Evolutionary conservation across 2,329 filamentous ascomycete species (phyloP), one percentile per base, ranked within the genome.

Genomic region (Dactylellina drechsleri): DNA sequence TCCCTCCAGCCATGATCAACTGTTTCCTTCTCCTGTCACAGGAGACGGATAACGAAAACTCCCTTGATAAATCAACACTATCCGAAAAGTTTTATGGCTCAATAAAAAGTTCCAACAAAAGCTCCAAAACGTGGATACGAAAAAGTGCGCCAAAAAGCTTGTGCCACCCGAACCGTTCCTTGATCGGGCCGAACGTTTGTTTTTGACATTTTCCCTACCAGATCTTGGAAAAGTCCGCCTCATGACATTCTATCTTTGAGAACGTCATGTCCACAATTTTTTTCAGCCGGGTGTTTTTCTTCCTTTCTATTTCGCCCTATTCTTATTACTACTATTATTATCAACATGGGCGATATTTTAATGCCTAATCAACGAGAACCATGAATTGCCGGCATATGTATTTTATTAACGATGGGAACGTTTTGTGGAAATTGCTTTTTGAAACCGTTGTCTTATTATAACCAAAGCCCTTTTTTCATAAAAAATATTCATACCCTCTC

Each of bases 351-450:
- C 64, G 57, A 75, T 68, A 58, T 57, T 59, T 67, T 64, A 68
- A 68, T 75, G 71, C 71, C 70, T 67, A 64, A 61, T 65, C 45
- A 59, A 67, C 16, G 66, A 64, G 45, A 64, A 40, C 53, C 52
- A 68, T 59, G 62, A 64, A 61, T 57, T 50, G 64, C 49, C 53
- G 45, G 45, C 64, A 68, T 68, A 58, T 75, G 66, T 65, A 75
- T 28, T 61, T 41, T 75, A 68, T 50, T 54, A 52, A 65, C 43
- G 71, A 75, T 68, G 64, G 60, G 62, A 59, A 74, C 31, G 20
- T 16, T 47, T 45, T 66, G 58, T 53, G n/a, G 47, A 16, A 26
- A 47, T 50, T 40, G 40, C 47, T 18, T 49, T 75, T 47, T 47
- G 16, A 6, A 57, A 23, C 43, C 49, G 15, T 16, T 47, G 54